Base-by-base conservation (phyloP, 805 yeast species). In the Metschnikowia shivogae region DNA sequence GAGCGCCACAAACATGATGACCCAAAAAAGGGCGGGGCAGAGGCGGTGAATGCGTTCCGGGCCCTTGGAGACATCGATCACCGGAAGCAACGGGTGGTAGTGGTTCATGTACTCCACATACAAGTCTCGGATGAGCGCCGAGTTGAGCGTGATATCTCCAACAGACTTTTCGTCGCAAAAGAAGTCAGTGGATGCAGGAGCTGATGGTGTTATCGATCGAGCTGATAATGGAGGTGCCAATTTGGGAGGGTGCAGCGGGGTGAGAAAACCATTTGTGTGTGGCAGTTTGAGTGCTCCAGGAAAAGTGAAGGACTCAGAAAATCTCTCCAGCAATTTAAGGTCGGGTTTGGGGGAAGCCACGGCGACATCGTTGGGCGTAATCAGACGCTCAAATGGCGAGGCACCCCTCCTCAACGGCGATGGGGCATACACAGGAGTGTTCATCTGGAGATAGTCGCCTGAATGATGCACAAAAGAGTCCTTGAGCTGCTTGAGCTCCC, bases 1-100 rank as follows among this genome's bases (percentile, higher is more conserved):
- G 36, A 89, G 67, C 0, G 96, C 87, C 1, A 89, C 85, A 34
- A 89, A 79, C 80, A 90, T 82, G 12, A 92, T 82, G 0, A 92
- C 90, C 99, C 99, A 92, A 59, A 92, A 92, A 14, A 92, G 68
- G 3, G 92, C 84, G 0, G 97, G 97, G 46, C 97, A 89, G 13
- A 86, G 71, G 46, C 80, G 65, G 61, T 86, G 87, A 7, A 90
- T 76, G 38, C 81, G 69, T 55, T 89, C 97, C 1, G 96, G 93
- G 8, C 97, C 96, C 49, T 77, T 78, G 6, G 70, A 52, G 2
- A 92, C 76, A 59, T 92, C 96, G 2, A 92, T 93, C 1, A 92
- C 86, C 0, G 98, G 98, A 39, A 93, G 61, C 41, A 86, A 81
- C 1, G 88, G 86, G 62, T 92, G 97, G 59, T 93, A 92, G 48